These are phyloP conservation scores for Colletotrichum sp. DNA, from an alignment of 2,329 filamentous ascomycete genomes.

Conservation along the genomic window DNA sequence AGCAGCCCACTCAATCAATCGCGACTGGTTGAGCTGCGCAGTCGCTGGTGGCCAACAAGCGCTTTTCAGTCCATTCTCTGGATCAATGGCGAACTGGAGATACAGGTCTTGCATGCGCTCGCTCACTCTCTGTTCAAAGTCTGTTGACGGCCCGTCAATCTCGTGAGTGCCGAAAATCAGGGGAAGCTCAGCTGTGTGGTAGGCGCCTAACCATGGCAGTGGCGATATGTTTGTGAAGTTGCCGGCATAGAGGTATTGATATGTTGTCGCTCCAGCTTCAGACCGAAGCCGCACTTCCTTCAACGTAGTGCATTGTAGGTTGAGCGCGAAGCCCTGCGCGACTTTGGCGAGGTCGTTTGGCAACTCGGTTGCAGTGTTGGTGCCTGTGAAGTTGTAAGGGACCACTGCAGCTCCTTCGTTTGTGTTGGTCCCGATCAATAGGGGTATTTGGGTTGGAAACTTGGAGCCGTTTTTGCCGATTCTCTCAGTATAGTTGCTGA, in stretches of 20 bases:
- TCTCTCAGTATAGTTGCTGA: not conserved
- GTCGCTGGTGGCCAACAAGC: not conserved
- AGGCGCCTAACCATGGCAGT: not conserved
- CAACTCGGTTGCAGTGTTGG: not conserved
- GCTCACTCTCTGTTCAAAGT: not conserved
- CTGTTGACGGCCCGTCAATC: not conserved
- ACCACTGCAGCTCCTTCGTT: not conserved
- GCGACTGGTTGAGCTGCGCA: not conserved
- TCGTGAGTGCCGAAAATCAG: not conserved
- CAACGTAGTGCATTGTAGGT: not conserved
- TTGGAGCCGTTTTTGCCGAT: not conserved
- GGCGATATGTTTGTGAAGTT: not conserved
- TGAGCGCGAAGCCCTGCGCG: not conserved
- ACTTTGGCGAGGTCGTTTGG: not conserved
- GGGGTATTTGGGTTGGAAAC: not conserved
- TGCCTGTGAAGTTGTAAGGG: not conserved
- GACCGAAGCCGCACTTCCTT: not conserved
- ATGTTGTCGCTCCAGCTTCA: not conserved
- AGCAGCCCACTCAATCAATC: not conserved
- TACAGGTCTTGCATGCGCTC: not conserved
- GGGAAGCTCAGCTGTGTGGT: not conserved
- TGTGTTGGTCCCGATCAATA: not conserved
- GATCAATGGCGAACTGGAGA: not conserved
- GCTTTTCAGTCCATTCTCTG: not conserved
- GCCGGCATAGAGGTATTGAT: not conserved